These are phyloP conservation scores for Picea glauca DNA, from an alignment of 75 land plant species.

Conservation along the genomic window DNA sequence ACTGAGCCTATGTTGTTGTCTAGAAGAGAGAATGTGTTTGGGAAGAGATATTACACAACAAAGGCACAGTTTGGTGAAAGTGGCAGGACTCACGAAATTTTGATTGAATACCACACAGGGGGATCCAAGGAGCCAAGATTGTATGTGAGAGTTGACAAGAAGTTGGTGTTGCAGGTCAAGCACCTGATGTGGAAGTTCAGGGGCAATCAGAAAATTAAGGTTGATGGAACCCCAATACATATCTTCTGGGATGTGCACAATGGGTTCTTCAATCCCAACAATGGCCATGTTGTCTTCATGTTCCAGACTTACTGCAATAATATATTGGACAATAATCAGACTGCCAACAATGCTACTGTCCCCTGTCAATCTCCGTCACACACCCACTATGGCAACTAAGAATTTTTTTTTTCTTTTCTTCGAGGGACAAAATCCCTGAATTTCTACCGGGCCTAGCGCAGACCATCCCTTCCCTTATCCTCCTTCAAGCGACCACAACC, in stretches of 20 bases:
- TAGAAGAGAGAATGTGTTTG: constrained; percentile 57
- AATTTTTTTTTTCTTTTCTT: no score
- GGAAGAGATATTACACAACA: constrained; percentile 47
- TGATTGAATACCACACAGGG: constrained; percentile 52
- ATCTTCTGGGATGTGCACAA: constrained; percentile 93
- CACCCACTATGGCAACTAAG: no score
- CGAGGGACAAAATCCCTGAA: no score
- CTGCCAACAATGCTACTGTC: constrained; percentile 24
- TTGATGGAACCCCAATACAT: constrained; percentile 80
- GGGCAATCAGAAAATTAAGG: constrained; percentile 77
- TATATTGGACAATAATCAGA: constrained; percentile 14
- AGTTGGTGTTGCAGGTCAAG: constrained; percentile 72
- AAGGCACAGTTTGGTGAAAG: constrained; percentile 56
- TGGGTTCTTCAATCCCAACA: constrained; percentile 59
- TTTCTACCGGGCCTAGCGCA: no score
- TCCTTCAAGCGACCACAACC: no score
- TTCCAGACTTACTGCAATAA: constrained; percentile 26
- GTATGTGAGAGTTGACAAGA: constrained; percentile 58
- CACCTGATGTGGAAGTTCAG: constrained; percentile 82
- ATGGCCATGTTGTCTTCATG: constrained; percentile 53
- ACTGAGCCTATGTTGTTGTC: constrained; percentile 47
- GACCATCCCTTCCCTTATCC: no score
- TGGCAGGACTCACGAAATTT: constrained; percentile 66
- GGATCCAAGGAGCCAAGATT: constrained; percentile 41
- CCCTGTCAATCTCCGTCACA: constrained; percentile 5